phyloP scores from a whole-genome alignment of 495 filamentous ascomycete genomes.

The Coniosporium apollinis region DNA sequence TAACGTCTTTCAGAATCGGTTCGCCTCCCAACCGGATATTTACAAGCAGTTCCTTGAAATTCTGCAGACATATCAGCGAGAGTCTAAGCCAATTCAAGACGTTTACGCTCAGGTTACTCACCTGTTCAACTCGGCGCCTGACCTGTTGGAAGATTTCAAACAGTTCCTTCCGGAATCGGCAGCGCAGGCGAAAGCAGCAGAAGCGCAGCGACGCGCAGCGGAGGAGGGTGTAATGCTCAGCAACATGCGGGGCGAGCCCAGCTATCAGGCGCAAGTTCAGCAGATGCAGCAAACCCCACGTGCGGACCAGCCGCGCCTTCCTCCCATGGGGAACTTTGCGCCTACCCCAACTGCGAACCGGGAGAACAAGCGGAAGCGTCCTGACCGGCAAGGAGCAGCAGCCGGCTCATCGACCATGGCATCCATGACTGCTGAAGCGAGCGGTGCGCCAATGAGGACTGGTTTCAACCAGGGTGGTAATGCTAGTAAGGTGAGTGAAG shows the following conservation, averaged over 20 bases:
- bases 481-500: slow-evolving; percentile 35
- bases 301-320: slow-evolving; percentile 32
- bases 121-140: slow-evolving; percentile 84
- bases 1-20: slow-evolving; percentile 52
- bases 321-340: slow-evolving; percentile 86
- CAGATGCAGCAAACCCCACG: slow-evolving; percentile 25
- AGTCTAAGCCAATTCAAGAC: slow-evolving; percentile 96
- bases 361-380: slow-evolving; percentile 64
- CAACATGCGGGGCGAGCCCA: slow-evolving; percentile 38
- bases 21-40: slow-evolving; percentile 85
- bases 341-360: slow-evolving; percentile 66
- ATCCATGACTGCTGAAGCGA: slow-evolving; percentile 20
- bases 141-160: slow-evolving; percentile 96
- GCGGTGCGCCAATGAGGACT: slow-evolving; percentile 7
- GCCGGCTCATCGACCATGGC: slow-evolving; percentile 5
- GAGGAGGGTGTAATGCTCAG: slow-evolving; percentile 50
- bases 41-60: slow-evolving; percentile 99
- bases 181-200: slow-evolving; percentile 64
- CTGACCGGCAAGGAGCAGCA: slow-evolving; percentile 15
- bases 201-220: slow-evolving; percentile 44
- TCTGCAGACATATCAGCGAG: slow-evolving; percentile 93
- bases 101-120: slow-evolving; percentile 95
- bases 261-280: slow-evolving; percentile 24
- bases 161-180: slow-evolving; percentile 97
- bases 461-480: slow-evolving; percentile 24